These are phyloP conservation scores for Suillus alpinus DNA, from an alignment of 768 basidiomycete species.

Conservation along the genomic window DNA sequence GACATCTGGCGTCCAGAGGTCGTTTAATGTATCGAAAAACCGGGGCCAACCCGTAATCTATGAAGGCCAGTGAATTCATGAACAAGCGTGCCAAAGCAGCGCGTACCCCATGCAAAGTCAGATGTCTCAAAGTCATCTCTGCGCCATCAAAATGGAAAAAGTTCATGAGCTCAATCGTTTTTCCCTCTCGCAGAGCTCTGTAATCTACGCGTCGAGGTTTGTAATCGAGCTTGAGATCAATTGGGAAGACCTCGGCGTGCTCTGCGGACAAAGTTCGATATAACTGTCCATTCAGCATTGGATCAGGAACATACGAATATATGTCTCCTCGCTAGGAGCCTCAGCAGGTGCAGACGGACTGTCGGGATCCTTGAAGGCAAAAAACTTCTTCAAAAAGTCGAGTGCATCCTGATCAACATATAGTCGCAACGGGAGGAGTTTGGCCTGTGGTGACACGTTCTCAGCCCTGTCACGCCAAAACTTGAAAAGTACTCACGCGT, in stretches of 20 bases:
- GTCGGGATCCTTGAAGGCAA: constrained; percentile 75
- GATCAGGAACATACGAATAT: constrained; percentile 59
- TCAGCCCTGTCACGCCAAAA: constrained; percentile 1
- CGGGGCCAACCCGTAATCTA: constrained; percentile 93
- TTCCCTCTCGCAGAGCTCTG: constrained; percentile 82
- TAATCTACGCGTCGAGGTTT: constrained; percentile 98
- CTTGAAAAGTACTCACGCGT: constrained; percentile 48
- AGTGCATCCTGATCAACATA: constrained; percentile 99
- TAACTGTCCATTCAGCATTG: constrained; percentile 4
- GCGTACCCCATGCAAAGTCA: constrained; percentile 87
- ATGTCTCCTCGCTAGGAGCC: constrained; percentile 48
- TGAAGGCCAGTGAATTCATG: neutral
- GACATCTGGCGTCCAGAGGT: constrained; percentile 98
- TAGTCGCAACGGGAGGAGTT: constrained; percentile 84
- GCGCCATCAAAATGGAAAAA: constrained; percentile 99
- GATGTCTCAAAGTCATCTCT: constrained; percentile 95
- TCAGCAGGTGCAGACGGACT: constrained; percentile 33
- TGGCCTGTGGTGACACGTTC: constrained; percentile 52
- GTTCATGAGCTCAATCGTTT: constrained; percentile 97
- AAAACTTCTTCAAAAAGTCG: constrained; percentile 96
- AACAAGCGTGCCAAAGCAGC: neutral
- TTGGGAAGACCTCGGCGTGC: constrained; percentile 91
- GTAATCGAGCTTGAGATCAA: constrained; percentile 95
- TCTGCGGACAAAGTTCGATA: constrained; percentile 44
- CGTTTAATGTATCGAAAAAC: constrained; percentile 89